Base-by-base conservation (phyloP, 768 basidiomycete genomes). In the Leccinum sublutescens region DNA sequence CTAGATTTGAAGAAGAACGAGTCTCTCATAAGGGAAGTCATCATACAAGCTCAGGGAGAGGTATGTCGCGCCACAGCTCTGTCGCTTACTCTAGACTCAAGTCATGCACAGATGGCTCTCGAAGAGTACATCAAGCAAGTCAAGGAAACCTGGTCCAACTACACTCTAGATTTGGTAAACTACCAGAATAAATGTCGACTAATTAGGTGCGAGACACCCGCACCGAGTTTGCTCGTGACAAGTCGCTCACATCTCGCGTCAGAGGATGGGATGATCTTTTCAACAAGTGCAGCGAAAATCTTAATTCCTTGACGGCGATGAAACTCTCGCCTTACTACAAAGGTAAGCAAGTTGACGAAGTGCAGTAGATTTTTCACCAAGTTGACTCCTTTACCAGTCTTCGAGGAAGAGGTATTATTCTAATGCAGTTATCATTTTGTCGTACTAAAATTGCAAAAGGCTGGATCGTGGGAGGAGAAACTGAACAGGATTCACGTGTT, bases 151-250 rank as follows among this genome's bases (percentile, higher is more conserved):
- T 99, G 97, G 97, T 90, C 92, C 1, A 94, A 84, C 67, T 98
- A 98, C 70, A 92, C 94, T 1, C 81, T 99, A 53, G 97, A 98
- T 66, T 80, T 99, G 49, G 92, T 98, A 66, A 96, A 98, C 71
- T 99, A 98, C 71, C 97, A 98, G 79, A 98, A 94, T 74, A 99
- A 96, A 73, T 98, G 96, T 66, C 89, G 97, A 53, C 82, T 99
- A 25, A 98, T 99, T 63, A 84, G 86, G 87, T 91, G 66, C 33
- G 79, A 50, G 38, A 25, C 5, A 11, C 17, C 4, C 6, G 6
- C 6, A 15, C 43, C 4, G 27, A 17, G 10, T 45, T 29, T 9
- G 11, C 9, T 52, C 48, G 31, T 9, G 17, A 40, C 17, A 25
- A 21, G 19, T 47, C 34, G 25, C 54, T 67, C 33, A 69, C 57